These are phyloP conservation scores for Kappamyces sp. DNA, from an alignment of 192 early-diverging fungal genomes.

Conservation along the genomic window DNA sequence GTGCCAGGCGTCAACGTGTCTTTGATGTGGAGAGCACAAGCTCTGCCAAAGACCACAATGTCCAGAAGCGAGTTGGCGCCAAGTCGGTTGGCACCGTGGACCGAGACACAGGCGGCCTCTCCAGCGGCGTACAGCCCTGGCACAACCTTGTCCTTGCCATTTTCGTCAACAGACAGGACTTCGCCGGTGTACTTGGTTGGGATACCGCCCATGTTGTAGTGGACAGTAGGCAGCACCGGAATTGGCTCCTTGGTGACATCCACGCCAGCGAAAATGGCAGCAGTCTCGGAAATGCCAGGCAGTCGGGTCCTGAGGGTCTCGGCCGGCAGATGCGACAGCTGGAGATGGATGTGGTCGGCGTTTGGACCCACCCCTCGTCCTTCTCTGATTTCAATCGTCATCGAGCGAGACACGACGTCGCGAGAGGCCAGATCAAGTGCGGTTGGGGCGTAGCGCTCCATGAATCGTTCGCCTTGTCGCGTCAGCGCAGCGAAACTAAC, in stretches of 20 bases:
- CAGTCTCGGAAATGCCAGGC: constrained; percentile 98
- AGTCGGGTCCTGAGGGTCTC: constrained; percentile 81
- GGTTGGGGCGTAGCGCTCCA: constrained; percentile 98
- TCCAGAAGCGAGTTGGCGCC: constrained; percentile 97
- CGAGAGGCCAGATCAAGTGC: constrained; percentile 98
- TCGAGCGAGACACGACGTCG: constrained; percentile 97
- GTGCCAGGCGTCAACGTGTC: constrained; percentile 83
- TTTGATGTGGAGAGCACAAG: constrained; percentile 88
- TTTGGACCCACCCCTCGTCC: constrained; percentile 95
- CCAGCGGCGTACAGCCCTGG: constrained; percentile 97
- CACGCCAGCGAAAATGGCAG: constrained; percentile 96
- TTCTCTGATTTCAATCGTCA: constrained; percentile 97
- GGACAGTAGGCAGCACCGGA: constrained; percentile 96
- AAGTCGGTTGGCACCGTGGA: constrained; percentile 97
- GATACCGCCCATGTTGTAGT: constrained; percentile 99
- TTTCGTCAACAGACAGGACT: constrained; percentile 68
- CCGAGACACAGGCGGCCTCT: constrained; percentile 95
- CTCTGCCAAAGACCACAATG: constrained; percentile 98
- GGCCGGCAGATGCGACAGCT: constrained; percentile 90
- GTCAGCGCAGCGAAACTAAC: too few relatives aligned
- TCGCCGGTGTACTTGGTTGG: constrained; percentile 96
- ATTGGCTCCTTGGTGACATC: constrained; percentile 99
- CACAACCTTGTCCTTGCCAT: constrained; percentile 87
- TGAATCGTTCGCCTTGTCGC: constrained; percentile 99
- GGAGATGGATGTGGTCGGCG: constrained; percentile 93